Evolutionary conservation across 352 stramenopile species (phyloP).

Genomic region (Peronospora destructor): DNA sequence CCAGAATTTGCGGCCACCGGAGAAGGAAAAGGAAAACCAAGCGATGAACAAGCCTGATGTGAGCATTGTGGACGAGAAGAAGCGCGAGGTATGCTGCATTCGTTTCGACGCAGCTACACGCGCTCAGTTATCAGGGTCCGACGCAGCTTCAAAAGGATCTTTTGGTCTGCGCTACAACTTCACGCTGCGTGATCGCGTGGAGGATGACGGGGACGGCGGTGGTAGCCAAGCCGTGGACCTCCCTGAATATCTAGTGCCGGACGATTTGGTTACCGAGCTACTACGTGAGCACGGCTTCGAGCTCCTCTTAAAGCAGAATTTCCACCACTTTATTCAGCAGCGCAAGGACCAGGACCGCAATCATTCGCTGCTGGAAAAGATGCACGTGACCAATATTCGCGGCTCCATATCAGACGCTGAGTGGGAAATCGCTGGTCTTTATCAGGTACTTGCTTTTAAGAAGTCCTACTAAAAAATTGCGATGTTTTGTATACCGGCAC

Average conservation of each 20-base stretch:
- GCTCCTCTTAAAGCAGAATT: slow-evolving; percentile 77
- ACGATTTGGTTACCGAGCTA: slow-evolving; percentile 64
- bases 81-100: slow-evolving; percentile 74
- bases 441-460: slow-evolving; percentile 81
- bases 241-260: slow-evolving; percentile 87
- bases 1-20: slow-evolving; percentile 40
- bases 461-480: slow-evolving; percentile 55
- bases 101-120: slow-evolving; percentile 58
- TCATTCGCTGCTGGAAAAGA: slow-evolving; percentile 66
- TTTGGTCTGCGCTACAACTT: slow-evolving; percentile 90
- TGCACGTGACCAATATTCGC: slow-evolving; percentile 84
- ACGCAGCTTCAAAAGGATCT: slow-evolving; percentile 31
- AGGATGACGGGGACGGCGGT: slow-evolving; percentile 42
- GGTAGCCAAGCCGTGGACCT: slow-evolving; percentile 75
- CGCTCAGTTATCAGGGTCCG: slow-evolving; percentile 36
- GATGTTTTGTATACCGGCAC: neutral
- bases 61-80: slow-evolving; percentile 60
- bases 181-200: slow-evolving; percentile 69
- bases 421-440: slow-evolving; percentile 82
- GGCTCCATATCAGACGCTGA: slow-evolving; percentile 80
- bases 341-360: slow-evolving; percentile 67
- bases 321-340: slow-evolving; percentile 75
- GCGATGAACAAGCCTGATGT: slow-evolving; percentile 39
- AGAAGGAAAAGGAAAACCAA: slow-evolving; percentile 19
- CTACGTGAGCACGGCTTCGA: slow-evolving; percentile 75